These are phyloP conservation scores for Incumbomyces delicatus DNA, from an alignment of 2,329 filamentous ascomycete genomes.

Conservation along the genomic window DNA sequence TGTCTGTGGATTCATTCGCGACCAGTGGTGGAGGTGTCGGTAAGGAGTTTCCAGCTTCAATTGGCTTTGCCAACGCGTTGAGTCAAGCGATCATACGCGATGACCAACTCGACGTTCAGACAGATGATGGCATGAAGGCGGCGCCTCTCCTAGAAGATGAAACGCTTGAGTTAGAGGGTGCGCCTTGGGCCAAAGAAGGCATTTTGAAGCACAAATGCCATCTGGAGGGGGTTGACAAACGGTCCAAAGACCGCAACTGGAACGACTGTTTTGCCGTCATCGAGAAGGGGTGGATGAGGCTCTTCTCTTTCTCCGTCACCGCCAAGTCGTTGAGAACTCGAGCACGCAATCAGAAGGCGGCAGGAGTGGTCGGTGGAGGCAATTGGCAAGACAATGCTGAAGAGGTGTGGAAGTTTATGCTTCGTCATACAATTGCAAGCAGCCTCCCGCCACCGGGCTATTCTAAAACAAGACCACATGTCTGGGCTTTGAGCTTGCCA, in stretches of 20 bases:
- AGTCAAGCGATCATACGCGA: constrained; percentile 95
- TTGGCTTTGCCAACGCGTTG: constrained; percentile 92
- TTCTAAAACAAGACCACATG: constrained; percentile 78
- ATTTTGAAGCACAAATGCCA: constrained; percentile 95
- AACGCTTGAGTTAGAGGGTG: constrained; percentile 76
- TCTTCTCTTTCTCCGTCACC: constrained; percentile 84
- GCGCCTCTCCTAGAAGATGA: constrained; percentile 79
- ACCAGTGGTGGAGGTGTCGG: constrained; percentile 50
- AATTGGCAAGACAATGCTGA: constrained; percentile 98
- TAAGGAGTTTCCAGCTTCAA: constrained; percentile 83
- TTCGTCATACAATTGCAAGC: constrained; percentile 86
- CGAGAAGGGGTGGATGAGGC: constrained; percentile 83
- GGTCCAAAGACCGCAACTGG: constrained; percentile 91
- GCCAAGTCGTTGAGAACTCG: constrained; percentile 64
- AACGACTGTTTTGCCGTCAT: constrained; percentile 91
- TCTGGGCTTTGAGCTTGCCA: constrained; percentile 87
- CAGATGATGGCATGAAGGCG: constrained; percentile 51
- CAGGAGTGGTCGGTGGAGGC: constrained; percentile 75
- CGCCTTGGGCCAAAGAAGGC: constrained; percentile 98
- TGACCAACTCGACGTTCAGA: constrained; percentile 50
- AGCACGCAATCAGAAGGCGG: constrained; percentile 44
- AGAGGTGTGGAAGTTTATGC: constrained; percentile 72
- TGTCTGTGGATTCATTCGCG: constrained; percentile 84
- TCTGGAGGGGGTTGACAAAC: constrained; percentile 79
- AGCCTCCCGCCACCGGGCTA: constrained; percentile 84